A percentile compares a stretch with the other conserved stretches of the same genome.
Conservation (phyloP, 805 yeast species). For the Candida broadrunensis region DNA sequence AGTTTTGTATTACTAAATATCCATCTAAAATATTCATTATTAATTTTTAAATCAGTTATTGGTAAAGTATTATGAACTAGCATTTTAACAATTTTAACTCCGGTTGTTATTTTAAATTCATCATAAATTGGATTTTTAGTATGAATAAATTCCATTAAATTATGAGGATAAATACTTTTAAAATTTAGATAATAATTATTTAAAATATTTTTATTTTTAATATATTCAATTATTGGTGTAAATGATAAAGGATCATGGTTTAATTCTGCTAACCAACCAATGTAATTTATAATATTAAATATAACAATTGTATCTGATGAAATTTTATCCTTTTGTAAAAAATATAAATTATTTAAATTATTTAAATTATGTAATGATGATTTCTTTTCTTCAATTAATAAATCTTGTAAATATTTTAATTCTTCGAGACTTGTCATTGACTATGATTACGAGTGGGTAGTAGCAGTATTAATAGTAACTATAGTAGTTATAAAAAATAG, state of each 20-base stretch:
- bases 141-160: not conserved
- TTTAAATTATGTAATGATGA: not conserved
- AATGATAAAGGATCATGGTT: not conserved
- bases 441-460: too few relatives aligned
- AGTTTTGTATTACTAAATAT: not conserved
- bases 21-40: not conserved
- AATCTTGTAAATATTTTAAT: not conserved
- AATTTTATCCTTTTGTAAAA: not conserved
- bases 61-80: not conserved
- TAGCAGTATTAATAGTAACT: too few relatives aligned
- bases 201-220: not conserved
- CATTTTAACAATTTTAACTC: not conserved
- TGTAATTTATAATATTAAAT: not conserved
- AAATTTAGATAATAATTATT: not conserved
- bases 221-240: not conserved
- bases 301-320: not conserved
- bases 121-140: not conserved
- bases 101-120: not conserved
- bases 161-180: not conserved
- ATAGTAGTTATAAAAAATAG: too few relatives aligned
- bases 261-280: not conserved
- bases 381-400: not conserved
- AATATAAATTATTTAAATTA: not conserved
- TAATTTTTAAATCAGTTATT: not conserved
- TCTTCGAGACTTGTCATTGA: not conserved